phyloP scores from a whole-genome alignment of 495 filamentous ascomycete genomes.

The Xylaria palmicola region DNA sequence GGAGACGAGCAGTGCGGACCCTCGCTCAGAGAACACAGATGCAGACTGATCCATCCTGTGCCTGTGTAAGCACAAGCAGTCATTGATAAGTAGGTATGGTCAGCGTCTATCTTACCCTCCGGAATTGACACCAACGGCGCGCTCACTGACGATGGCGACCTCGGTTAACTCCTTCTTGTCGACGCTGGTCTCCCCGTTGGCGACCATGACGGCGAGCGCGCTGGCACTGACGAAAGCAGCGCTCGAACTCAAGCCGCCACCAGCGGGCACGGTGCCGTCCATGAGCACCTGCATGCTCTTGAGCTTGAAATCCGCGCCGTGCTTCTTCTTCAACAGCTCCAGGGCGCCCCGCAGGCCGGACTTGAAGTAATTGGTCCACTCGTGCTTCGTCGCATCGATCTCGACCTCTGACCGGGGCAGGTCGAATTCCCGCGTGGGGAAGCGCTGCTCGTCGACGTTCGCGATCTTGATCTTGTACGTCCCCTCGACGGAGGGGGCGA shows the following conservation, averaged over 20 bases:
- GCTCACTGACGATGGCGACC: constrained; percentile 88
- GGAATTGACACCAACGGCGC: constrained; percentile 93
- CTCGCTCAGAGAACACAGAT: constrained; percentile 84
- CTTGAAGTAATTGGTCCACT: constrained; percentile 99
- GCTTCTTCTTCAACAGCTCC: constrained; percentile 71
- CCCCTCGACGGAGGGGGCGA: constrained; percentile 34
- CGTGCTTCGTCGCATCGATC: constrained; percentile 78
- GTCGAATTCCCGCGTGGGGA: constrained; percentile 71
- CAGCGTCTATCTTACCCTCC: constrained; percentile 64
- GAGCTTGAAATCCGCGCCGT: constrained; percentile 57
- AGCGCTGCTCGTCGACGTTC: constrained; percentile 76
- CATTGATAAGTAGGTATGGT: background rate
- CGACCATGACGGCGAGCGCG: constrained; percentile 82
- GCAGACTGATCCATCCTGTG: constrained; percentile 94
- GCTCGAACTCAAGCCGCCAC: constrained; percentile 88
- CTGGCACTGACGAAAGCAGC: constrained; percentile 92
- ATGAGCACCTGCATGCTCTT: constrained; percentile 84
- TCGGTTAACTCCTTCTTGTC: constrained; percentile 88
- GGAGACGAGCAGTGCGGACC: constrained; percentile 83
- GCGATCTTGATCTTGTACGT: constrained; percentile 57
- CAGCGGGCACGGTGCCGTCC: constrained; percentile 87
- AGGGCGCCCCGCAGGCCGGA: constrained; percentile 81
- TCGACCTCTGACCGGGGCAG: constrained; percentile 70
- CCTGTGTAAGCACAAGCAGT: constrained; percentile 14
- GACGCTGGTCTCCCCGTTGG: constrained; percentile 75